phyloP scores from a whole-genome alignment of 2,329 filamentous ascomycete species.

The Neonectria faginata region DNA sequence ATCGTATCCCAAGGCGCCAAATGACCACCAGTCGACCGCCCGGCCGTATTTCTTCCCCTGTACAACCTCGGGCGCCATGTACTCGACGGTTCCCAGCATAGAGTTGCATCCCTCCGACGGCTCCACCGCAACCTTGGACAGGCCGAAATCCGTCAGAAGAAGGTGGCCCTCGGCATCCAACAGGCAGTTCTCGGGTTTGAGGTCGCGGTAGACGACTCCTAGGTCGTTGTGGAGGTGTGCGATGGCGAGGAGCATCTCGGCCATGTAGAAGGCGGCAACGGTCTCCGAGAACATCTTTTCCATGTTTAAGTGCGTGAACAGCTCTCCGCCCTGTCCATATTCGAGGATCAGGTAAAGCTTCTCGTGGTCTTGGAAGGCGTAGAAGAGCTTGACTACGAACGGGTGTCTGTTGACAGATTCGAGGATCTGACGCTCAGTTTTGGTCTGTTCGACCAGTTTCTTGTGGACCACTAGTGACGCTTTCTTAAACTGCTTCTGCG shows the following conservation, averaged over 20 bases:
- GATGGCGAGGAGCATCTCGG: slow-evolving; percentile 93
- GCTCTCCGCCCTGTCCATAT: slow-evolving; percentile 95
- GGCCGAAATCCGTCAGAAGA: slow-evolving; percentile 93
- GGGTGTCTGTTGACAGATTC: slow-evolving; percentile 97
- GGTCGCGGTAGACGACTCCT: slow-evolving; percentile 94
- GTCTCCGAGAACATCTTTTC: slow-evolving; percentile 96
- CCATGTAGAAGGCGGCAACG: slow-evolving; percentile 96
- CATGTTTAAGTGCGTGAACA: slow-evolving; percentile 93
- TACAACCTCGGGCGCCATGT: slow-evolving; percentile 98
- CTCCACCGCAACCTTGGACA: slow-evolving; percentile 92
- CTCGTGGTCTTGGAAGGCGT: slow-evolving; percentile 97
- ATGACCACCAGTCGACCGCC: slow-evolving; percentile 98
- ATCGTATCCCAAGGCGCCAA: slow-evolving; percentile 92
- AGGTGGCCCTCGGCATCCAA: slow-evolving; percentile 92
- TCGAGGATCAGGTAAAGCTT: slow-evolving; percentile 98
- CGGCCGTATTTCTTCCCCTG: slow-evolving; percentile 90
- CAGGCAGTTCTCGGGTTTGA: slow-evolving; percentile 98
- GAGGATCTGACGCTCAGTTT: slow-evolving; percentile 93
- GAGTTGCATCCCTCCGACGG: slow-evolving; percentile 78
- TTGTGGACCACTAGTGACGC: slow-evolving; percentile 95
- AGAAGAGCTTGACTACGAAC: slow-evolving; percentile 97
- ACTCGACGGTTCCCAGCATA: slow-evolving; percentile 94
- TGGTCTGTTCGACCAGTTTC: slow-evolving; percentile 95
- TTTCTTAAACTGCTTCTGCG: slow-evolving; percentile 99
- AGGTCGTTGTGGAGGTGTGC: slow-evolving; percentile 92